These are phyloP conservation scores for Trametes versicolor DNA, from an alignment of 1,284 basidiomycete species.

Conservation along the genomic window DNA sequence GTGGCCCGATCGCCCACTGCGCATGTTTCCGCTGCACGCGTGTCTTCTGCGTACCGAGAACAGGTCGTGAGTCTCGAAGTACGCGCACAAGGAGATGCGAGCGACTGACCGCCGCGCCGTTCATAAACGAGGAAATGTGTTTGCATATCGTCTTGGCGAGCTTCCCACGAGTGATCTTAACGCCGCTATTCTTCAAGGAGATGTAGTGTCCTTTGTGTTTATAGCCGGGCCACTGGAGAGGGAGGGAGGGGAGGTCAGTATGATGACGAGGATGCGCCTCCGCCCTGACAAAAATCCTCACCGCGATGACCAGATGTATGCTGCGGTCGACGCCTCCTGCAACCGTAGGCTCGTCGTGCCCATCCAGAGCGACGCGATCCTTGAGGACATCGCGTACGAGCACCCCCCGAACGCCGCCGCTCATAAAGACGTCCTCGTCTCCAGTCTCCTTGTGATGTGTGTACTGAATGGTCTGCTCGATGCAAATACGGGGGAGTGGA, in stretches of 20 bases:
- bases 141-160: conserved; percentile 29
- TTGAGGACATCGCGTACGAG: conserved; percentile 31
- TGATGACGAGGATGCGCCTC: background rate
- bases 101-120: conserved; percentile 21
- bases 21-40: conserved; percentile 1
- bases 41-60: conserved; percentile 15
- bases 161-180: conserved; percentile 30
- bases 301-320: conserved; percentile 32
- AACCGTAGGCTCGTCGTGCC: conserved; percentile 25
- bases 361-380: conserved; percentile 20
- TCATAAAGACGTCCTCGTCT: conserved; percentile 26
- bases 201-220: conserved; percentile 30
- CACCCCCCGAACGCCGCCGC: conserved; percentile 26
- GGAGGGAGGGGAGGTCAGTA: background rate
- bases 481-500: conserved; percentile 10
- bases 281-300: conserved; percentile 15
- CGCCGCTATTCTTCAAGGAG: conserved; percentile 21
- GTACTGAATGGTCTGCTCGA: conserved; percentile 28
- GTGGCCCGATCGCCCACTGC: conserved; percentile 27
- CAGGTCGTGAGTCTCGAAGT: background rate
- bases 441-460: too few relatives aligned
- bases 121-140: conserved; percentile 22
- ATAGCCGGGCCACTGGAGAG: conserved; percentile 39
- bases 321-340: conserved; percentile 31
- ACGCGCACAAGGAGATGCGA: background rate